phyloP scores from a whole-genome alignment of 768 basidiomycete species.

The Russula foetens region DNA sequence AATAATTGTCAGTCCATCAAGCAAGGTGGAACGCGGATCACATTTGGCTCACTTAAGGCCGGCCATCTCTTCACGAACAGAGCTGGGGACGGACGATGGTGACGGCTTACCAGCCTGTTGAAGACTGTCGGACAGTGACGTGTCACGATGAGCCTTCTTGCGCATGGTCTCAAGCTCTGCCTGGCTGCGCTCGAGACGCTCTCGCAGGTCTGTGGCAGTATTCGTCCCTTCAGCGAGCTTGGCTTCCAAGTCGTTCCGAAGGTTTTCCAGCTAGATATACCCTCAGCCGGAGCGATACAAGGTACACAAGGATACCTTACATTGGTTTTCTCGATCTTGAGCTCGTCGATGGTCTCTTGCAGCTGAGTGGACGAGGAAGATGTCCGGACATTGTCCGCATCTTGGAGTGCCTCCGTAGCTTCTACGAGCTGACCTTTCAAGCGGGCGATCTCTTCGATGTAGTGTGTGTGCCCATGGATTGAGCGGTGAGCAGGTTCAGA shows the following conservation, averaged over 20 bases:
- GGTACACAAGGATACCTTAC: neutral
- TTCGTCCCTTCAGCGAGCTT: conserved; percentile 13
- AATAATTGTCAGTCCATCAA: conserved; percentile 24
- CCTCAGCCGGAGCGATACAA: neutral
- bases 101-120: conserved; percentile 26
- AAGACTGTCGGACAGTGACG: conserved; percentile 34
- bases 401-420: conserved; percentile 26
- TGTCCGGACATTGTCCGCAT: conserved; percentile 13
- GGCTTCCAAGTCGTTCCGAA: neutral
- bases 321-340: conserved; percentile 6
- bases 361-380: neutral
- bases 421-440: conserved; percentile 44
- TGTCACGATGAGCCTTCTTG: conserved; percentile 55
- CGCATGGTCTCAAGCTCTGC: conserved; percentile 48
- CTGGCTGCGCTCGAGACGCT: conserved; percentile 33
- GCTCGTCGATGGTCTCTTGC: conserved; percentile 12
- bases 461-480: conserved; percentile 42
- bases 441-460: conserved; percentile 46
- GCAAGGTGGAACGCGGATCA: neutral
- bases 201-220: conserved; percentile 20
- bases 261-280: conserved; percentile 6
- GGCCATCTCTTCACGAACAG: conserved; percentile 56
- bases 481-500: conserved; percentile 41
- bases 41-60: conserved; percentile 62
- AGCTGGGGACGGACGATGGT: conserved; percentile 27